Percentiles rank a stretch among this genome's conserved stretches.
Conservation (phyloP, 169 alveolate genomes). For the Fabrea salina region DNA sequence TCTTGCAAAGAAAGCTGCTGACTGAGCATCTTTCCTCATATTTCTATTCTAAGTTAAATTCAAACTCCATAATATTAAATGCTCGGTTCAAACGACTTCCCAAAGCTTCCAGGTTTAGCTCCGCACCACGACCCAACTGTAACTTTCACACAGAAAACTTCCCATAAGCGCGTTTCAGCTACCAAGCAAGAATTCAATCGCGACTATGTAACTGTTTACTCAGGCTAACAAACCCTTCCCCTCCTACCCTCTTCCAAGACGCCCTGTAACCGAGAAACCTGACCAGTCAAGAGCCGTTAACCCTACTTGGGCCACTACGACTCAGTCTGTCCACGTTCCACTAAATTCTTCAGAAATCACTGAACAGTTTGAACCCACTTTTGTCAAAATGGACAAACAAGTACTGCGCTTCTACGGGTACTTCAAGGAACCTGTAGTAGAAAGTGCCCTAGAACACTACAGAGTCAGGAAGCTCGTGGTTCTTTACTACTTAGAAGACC, state of each 20-base stretch:
- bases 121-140: constrained; percentile 35
- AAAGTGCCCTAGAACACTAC: constrained; percentile 69
- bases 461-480: constrained; percentile 65
- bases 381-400: constrained; percentile 43
- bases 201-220: constrained; percentile 31
- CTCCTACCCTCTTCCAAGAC: constrained; percentile 14
- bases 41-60: neutral
- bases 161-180: constrained; percentile 10
- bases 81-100: constrained; percentile 13
- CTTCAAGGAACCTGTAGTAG: constrained; percentile 82
- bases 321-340: constrained; percentile 27
- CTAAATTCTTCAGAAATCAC: constrained; percentile 27
- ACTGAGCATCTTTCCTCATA: neutral
- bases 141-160: neutral
- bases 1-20: constrained; percentile 4
- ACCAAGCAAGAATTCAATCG: constrained; percentile 5
- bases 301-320: neutral
- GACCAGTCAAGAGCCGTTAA: constrained; percentile 7
- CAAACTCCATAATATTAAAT: neutral
- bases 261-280: neutral
- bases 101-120: constrained; percentile 34
- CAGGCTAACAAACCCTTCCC: constrained; percentile 25
- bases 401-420: constrained; percentile 74
- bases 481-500: constrained; percentile 81
- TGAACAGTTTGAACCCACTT: constrained; percentile 41